phyloP scores from a whole-genome alignment of 208 protist genomes.

The Willaertia magna region DNA sequence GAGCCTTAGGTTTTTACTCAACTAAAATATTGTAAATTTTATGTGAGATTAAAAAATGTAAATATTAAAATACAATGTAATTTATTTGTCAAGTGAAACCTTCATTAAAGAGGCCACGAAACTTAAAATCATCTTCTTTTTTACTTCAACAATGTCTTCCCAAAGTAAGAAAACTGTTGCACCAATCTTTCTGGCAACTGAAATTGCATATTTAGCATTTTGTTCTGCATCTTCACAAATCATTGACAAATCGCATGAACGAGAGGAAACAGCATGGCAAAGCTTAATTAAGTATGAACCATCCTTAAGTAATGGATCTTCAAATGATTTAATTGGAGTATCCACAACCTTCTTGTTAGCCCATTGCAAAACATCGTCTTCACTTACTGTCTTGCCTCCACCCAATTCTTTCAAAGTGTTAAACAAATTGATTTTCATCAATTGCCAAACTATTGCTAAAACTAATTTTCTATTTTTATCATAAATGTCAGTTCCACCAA shows the following conservation, averaged over 20 bases:
- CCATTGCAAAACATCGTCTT: constrained; percentile 48
- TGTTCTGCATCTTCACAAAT: constrained; percentile 37
- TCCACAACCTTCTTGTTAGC: constrained; percentile 38
- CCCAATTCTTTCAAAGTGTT: constrained; percentile 41
- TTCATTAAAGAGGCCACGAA: constrained; percentile 34
- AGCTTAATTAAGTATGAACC: constrained; percentile 47
- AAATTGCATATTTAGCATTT: constrained; percentile 65
- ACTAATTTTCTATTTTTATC: constrained; percentile 53
- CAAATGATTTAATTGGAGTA: constrained; percentile 41
- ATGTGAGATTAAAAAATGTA: too few relatives aligned
- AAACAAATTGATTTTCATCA: constrained; percentile 58
- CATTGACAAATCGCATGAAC: constrained; percentile 34
- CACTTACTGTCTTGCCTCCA: constrained; percentile 37
- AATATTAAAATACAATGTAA: too few relatives aligned
- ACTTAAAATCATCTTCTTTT: constrained; percentile 69
- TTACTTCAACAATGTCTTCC: constrained; percentile 70
- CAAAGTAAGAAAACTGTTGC: constrained; percentile 52
- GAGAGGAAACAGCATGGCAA: constrained; percentile 39
- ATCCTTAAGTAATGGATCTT: constrained; percentile 38
- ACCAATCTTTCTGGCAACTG: constrained; percentile 58
- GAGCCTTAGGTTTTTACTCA: too few relatives aligned
- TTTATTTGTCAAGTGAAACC: too few relatives aligned
- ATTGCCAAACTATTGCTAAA: constrained; percentile 56
- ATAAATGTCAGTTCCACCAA: constrained; percentile 49
- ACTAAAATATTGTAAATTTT: too few relatives aligned